A percentile compares a stretch with the other conserved stretches of the same genome.
These are phyloP conservation scores for Paraphaeosphaeria sporulosa DNA, from an alignment of 2,329 filamentous ascomycete species.

Conservation along the genomic window DNA sequence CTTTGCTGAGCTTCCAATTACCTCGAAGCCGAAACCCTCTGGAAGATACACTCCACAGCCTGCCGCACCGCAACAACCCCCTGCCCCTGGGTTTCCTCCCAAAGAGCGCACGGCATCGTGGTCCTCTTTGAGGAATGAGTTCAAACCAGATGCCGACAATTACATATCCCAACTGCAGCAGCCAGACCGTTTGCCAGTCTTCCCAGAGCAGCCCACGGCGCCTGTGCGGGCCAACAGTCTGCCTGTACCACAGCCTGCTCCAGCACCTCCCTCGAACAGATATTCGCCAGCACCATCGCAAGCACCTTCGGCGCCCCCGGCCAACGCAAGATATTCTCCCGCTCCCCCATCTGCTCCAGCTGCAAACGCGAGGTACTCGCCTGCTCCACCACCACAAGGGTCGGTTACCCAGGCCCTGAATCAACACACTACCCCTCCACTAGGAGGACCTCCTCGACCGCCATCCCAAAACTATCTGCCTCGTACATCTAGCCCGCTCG, in stretches of 20 bases:
- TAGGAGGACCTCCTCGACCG: conserved; percentile 42
- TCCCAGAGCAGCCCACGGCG: conserved; percentile 42
- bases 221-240: conserved; percentile 41
- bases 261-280: conserved; percentile 32
- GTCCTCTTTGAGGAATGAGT: conserved; percentile 46
- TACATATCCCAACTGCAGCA: conserved; percentile 46
- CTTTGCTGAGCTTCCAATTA: conserved; percentile 58
- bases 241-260: conserved; percentile 40
- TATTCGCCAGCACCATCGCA: conserved; percentile 47
- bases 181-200: conserved; percentile 52
- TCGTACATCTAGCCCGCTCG: conserved; percentile 70
- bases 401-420: conserved; percentile 43
- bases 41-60: conserved; percentile 51
- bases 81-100: conserved; percentile 28
- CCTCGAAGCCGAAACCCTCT: conserved; percentile 50
- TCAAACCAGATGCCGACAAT: conserved; percentile 38
- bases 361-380: conserved; percentile 49
- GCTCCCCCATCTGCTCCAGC: conserved; percentile 47
- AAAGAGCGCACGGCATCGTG: conserved; percentile 47
- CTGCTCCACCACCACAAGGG: conserved; percentile 41
- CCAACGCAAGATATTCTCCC: conserved; percentile 52
- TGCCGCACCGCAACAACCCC: conserved; percentile 32
- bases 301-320: conserved; percentile 27
- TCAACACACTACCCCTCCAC: conserved; percentile 50
- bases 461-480: conserved; percentile 64